Evolutionary conservation across 2,329 filamentous ascomycete genomes (phyloP).

Genomic region (Dothiorella sarmentorum): DNA sequence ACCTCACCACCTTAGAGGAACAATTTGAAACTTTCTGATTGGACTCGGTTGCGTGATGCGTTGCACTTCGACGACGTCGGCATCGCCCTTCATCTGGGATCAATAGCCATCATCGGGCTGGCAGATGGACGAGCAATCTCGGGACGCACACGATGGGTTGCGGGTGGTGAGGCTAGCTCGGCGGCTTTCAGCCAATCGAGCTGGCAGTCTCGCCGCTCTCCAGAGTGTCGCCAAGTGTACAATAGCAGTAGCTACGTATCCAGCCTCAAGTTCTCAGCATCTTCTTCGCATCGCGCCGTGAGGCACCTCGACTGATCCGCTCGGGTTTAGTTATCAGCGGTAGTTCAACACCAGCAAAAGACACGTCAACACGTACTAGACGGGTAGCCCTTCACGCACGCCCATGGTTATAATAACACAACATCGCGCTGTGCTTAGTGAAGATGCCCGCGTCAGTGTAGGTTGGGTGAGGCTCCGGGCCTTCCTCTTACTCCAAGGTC

Average conservation of each 20-base stretch:
- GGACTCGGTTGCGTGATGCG: conserved; percentile 37
- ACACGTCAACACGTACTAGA: background rate
- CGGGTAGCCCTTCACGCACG: too few species aligned
- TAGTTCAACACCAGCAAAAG: background rate
- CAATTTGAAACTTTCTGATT: conserved; percentile 45
- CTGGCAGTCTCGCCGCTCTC: background rate
- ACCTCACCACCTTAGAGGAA: conserved; percentile 46
- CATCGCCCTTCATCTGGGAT: background rate
- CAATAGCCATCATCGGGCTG: background rate
- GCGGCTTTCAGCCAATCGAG: background rate
- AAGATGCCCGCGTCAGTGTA: too few species aligned
- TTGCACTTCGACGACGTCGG: conserved; percentile 3
- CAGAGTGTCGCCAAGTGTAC: background rate
- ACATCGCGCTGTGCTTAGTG: background rate
- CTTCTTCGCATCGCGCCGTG: background rate
- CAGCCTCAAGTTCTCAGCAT: background rate
- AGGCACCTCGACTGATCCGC: background rate
- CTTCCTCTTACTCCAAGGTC: background rate
- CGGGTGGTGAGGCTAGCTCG: too few species aligned
- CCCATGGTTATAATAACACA: too few species aligned
- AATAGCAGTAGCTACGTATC: background rate
- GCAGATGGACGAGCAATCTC: background rate
- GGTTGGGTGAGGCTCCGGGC: background rate
- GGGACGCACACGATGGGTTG: background rate
- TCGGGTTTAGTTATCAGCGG: background rate